Base-by-base conservation (phyloP, 495 filamentous ascomycete species). In the Pyrenula massariospora region DNA sequence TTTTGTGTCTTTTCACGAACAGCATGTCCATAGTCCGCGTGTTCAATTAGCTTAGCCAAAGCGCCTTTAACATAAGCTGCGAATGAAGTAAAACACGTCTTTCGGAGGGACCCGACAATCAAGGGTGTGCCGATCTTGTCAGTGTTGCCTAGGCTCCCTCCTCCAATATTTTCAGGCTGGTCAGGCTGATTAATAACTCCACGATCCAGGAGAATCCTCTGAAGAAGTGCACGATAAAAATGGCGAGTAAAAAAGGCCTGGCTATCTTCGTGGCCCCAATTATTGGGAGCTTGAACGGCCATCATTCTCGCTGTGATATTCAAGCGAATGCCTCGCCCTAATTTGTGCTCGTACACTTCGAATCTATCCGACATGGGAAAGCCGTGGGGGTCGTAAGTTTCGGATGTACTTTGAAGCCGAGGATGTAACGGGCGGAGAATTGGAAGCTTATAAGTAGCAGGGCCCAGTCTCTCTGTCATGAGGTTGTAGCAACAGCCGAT, bases 401-500 rank as follows among this genome's bases (percentile, higher is more conserved):
- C 76, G 3, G 85, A 81, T 10, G 81, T 82, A 42, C 72, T 55
- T 1, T 69, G 66, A 11, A 87, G 73, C 19, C 84, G 80, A 3
- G 78, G 75, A 58, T 84, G 79, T 48, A 71, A 64, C 12, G 70
- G 65, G 19, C 85, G 84, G 3, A 88, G 75, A 50, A 78, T 81
- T 20, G 88, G 87, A 3, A 84, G 76, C 63, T 96, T 95, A 69
- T 84, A 92, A 0, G 89, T 89, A 19, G 91, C 86, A 25, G 89
- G 89, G 1, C 88, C 87, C 21, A 95, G 79, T 54, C 90, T 83
- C 65, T 96, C 93, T 2, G 91, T 96, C 56, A 96, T 68, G 20
- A 96, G 84, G 58, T 98, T 98, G 75, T 98, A 96, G 73, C 93
- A 98, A 73, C 93, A 98, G 36, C 93, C 93, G 48, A 98, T 88